Evolutionary conservation across 371 early-diverging fungal species (phyloP).

Genomic region (Mortierella sp.): DNA sequence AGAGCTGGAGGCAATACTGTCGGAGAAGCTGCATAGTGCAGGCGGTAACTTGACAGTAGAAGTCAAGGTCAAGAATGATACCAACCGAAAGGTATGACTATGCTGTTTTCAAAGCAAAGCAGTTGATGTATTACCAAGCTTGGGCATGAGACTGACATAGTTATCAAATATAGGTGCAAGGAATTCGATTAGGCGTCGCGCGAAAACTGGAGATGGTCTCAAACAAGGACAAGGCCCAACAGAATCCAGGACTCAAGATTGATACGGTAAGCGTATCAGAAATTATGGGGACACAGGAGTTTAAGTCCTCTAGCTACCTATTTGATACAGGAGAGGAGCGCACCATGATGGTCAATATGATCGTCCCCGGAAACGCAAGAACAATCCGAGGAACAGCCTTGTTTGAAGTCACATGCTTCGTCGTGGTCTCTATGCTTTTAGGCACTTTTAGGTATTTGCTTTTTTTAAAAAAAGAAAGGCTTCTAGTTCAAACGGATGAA

Average conservation of each 20-base stretch:
- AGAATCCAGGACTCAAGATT: constrained; percentile 46
- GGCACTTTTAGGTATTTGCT: constrained; percentile 61
- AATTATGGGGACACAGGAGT: constrained; percentile 60
- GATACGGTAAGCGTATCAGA: constrained; percentile 60
- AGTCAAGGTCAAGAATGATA: constrained; percentile 64
- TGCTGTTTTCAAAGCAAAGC: not conserved
- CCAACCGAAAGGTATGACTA: constrained; percentile 61
- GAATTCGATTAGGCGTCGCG: constrained; percentile 62
- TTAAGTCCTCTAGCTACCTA: constrained; percentile 63
- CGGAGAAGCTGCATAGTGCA: constrained; percentile 58
- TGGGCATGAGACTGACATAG: not conserved
- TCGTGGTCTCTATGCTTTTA: constrained; percentile 61
- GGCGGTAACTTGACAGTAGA: constrained; percentile 66
- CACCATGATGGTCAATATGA: constrained; percentile 60
- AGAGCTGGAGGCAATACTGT: constrained; percentile 58
- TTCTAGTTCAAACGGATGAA: not conserved
- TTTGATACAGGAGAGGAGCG: constrained; percentile 71
- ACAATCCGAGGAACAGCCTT: constrained; percentile 66
- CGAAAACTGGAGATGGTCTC: constrained; percentile 61
- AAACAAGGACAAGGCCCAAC: constrained; percentile 54
- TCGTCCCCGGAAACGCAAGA: constrained; percentile 62
- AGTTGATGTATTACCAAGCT: not conserved
- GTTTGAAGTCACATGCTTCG: constrained; percentile 63
- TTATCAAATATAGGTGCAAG: constrained; percentile 59
- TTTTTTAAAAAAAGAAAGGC: too few species aligned